A percentile compares a stretch with the other conserved stretches of the same genome.
phyloP scores from a whole-genome alignment of 2,329 filamentous ascomycete species.

The Thermothelomyces thermophilus region DNA sequence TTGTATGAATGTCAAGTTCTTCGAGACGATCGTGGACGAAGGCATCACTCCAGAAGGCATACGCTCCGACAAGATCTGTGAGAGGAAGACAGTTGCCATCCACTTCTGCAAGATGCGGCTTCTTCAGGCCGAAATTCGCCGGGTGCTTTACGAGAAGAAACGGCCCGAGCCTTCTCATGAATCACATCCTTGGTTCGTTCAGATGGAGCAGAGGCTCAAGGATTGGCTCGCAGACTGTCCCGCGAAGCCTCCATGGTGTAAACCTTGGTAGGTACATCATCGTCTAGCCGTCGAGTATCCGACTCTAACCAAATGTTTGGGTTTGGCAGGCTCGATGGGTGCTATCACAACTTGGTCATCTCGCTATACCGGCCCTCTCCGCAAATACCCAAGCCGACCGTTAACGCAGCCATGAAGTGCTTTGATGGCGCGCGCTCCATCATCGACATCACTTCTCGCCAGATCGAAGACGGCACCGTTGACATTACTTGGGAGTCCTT shows the following conservation, averaged over 20 bases:
- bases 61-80: conserved; percentile 60
- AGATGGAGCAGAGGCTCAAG: conserved; percentile 72
- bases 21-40: conserved; percentile 72
- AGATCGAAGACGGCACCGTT: conserved; percentile 67
- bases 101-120: conserved; percentile 92
- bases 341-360: conserved; percentile 82
- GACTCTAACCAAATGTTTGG: conserved; percentile 22
- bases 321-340: conserved; percentile 54
- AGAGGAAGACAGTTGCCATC: conserved; percentile 82
- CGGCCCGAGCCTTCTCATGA: conserved; percentile 69
- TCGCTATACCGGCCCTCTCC: conserved; percentile 86
- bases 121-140: conserved; percentile 79
- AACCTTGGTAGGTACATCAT: conserved; percentile 59
- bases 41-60: conserved; percentile 77
- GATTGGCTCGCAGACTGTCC: conserved; percentile 75
- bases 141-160: conserved; percentile 80
- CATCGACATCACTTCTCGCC: conserved; percentile 71
- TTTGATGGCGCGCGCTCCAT: conserved; percentile 79
- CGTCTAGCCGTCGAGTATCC: too few species aligned
- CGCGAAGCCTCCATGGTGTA: conserved; percentile 63
- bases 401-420: conserved; percentile 71
- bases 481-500: conserved; percentile 95
- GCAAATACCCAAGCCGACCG: conserved; percentile 78
- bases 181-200: conserved; percentile 76
- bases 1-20: conserved; percentile 78